phyloP scores from a whole-genome alignment of 129 eudicot species.

The Deinandra increscens region DNA sequence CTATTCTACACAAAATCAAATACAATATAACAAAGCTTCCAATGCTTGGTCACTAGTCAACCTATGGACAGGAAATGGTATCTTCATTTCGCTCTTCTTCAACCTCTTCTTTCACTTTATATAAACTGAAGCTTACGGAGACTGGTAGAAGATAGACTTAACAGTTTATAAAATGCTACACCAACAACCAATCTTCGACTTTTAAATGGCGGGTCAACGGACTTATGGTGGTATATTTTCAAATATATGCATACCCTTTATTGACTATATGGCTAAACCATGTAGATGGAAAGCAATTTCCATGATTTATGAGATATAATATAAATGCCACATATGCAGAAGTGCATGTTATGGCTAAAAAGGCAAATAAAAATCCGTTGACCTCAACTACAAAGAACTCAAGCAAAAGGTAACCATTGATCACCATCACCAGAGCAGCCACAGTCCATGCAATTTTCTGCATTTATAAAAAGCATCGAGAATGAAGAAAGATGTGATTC shows the following conservation, averaged over 20 bases:
- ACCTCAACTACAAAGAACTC: conserved; percentile 72
- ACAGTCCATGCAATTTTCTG: conserved; percentile 81
- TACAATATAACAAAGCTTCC: conserved; percentile 24
- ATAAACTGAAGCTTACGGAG: conserved; percentile 6
- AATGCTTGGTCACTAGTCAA: conserved; percentile 27
- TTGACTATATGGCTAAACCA: conserved; percentile 47
- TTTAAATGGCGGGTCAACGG: neutral
- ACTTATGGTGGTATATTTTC: conserved; percentile 27
- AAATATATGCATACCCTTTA: conserved; percentile 42
- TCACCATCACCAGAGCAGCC: conserved; percentile 90
- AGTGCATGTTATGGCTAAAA: conserved; percentile 32
- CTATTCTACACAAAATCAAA: conserved; percentile 20
- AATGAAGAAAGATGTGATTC: conserved; percentile 10
- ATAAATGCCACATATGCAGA: conserved; percentile 57
- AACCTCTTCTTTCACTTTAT: conserved; percentile 13
- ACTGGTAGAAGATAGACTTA: neutral
- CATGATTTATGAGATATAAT: conserved; percentile 62
- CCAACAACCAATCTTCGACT: conserved; percentile 26
- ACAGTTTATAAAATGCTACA: conserved; percentile 8
- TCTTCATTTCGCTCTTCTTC: conserved; percentile 18
- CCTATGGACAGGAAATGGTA: conserved; percentile 20
- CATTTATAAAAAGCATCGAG: neutral
- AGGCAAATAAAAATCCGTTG: conserved; percentile 56
- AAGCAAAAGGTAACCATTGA: conserved; percentile 79
- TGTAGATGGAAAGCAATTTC: conserved; percentile 45